A percentile compares a stretch with the other conserved stretches of the same genome.
phyloP scores from a whole-genome alignment of 1,284 basidiomycete genomes.

The Neolentinus lepideus region DNA sequence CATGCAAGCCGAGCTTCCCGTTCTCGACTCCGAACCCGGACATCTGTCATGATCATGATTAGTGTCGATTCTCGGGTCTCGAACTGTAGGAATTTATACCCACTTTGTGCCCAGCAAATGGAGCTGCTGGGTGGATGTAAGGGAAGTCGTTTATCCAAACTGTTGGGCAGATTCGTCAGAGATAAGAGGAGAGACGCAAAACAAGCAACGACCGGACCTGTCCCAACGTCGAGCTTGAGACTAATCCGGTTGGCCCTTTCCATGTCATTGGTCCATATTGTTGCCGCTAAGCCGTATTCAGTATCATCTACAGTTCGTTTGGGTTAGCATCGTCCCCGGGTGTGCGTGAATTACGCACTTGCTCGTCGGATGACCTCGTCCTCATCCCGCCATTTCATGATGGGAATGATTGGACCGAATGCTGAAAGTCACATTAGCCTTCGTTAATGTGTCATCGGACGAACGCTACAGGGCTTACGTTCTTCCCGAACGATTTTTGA shows the following conservation, averaged over 20 bases:
- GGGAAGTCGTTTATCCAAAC: constrained; percentile 1
- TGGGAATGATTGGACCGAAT: constrained; percentile 11
- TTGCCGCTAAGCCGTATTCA: constrained; percentile 1
- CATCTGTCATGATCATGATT: neutral
- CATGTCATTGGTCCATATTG: neutral
- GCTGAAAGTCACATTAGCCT: constrained; percentile 3
- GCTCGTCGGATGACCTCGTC: constrained; percentile 11
- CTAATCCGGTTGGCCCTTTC: neutral
- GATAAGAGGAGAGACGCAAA: neutral
- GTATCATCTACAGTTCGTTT: neutral
- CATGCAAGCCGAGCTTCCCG: neutral
- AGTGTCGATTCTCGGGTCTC: neutral
- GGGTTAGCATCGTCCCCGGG: neutral
- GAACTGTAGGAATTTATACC: neutral
- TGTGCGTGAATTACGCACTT: constrained; percentile 3
- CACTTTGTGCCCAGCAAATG: neutral
- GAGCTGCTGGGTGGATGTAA: neutral
- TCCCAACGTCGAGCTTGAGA: neutral
- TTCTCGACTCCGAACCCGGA: constrained; percentile 2
- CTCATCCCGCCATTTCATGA: constrained; percentile 13
- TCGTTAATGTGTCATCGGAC: neutral
- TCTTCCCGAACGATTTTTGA: constrained; percentile 11
- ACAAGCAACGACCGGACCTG: neutral
- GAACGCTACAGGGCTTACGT: constrained; percentile 6
- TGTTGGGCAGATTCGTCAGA: neutral